These are phyloP conservation scores for Wallacemonas sp. DNA, from an alignment of 208 protist species.

Conservation along the genomic window DNA sequence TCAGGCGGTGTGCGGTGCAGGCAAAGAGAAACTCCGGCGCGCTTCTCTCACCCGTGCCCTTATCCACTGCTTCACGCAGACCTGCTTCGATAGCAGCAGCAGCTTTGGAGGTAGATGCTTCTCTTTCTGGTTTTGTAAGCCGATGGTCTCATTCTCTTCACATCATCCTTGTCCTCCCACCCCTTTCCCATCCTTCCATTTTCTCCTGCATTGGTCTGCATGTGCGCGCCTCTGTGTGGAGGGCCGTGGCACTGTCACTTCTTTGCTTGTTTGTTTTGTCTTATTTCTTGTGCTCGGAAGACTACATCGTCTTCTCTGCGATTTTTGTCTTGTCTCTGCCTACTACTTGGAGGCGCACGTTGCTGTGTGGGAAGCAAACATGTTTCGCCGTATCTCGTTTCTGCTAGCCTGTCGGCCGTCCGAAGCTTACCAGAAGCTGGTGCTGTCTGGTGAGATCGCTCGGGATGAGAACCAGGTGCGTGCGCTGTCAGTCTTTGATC, in stretches of 20 bases:
- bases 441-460: slow-evolving; percentile 38
- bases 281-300: too few relatives aligned
- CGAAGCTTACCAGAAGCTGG: slow-evolving; percentile 55
- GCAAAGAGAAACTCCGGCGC: too few relatives aligned
- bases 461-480: slow-evolving; percentile 59
- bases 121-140: slow-evolving; percentile 11
- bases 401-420: slow-evolving; percentile 42
- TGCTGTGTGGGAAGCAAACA: too few relatives aligned
- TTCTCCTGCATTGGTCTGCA: too few relatives aligned
- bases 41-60: too few relatives aligned
- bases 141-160: too few relatives aligned
- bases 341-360: background rate
- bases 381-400: slow-evolving; percentile 47
- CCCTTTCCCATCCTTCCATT: too few relatives aligned
- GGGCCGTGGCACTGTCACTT: too few relatives aligned
- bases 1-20: too few relatives aligned
- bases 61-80: too few relatives aligned
- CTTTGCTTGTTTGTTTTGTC: background rate
- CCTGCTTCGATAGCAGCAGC: too few relatives aligned
- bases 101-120: background rate
- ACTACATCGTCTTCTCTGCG: background rate
- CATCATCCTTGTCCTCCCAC: background rate
- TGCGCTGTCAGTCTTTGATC: slow-evolving; percentile 77
- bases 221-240: too few relatives aligned
- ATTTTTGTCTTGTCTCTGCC: background rate